Percentiles rank a stretch among this genome's conserved stretches.
These are phyloP conservation scores for Pythium guiyangense DNA, from an alignment of 352 stramenopile genomes.

Conservation along the genomic window DNA sequence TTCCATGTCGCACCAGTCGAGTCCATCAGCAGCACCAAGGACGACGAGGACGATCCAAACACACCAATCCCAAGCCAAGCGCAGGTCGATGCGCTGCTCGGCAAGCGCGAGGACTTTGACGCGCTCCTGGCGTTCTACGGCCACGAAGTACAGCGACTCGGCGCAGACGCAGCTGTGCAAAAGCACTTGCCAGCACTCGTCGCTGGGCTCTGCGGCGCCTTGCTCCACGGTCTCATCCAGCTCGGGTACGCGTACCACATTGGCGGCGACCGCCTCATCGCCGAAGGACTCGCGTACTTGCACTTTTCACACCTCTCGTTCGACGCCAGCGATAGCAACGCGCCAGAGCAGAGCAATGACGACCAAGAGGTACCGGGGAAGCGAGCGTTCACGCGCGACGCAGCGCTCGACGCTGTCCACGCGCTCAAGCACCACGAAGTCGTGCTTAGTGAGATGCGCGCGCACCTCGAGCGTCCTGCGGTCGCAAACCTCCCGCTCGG, in stretches of 20 bases:
- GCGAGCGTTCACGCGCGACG: slow-evolving; percentile 19
- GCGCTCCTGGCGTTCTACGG: slow-evolving; percentile 25
- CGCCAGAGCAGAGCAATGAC: slow-evolving; percentile 10
- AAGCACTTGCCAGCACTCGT: slow-evolving; percentile 23
- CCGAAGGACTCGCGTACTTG: slow-evolving; percentile 30
- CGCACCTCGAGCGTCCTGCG: too few species aligned
- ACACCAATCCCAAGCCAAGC: slow-evolving; percentile 2
- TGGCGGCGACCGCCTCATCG: slow-evolving; percentile 19
- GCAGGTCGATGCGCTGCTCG: slow-evolving; percentile 16
- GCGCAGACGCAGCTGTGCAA: slow-evolving; percentile 17
- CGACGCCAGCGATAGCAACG: background rate
- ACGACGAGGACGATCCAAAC: too few species aligned
- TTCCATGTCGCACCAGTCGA: slow-evolving; percentile 6
- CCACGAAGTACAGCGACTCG: slow-evolving; percentile 21
- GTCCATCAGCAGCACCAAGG: background rate
- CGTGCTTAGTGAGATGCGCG: slow-evolving; percentile 8
- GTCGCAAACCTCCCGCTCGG: too few species aligned
- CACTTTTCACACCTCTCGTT: slow-evolving; percentile 33
- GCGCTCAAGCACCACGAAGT: slow-evolving; percentile 12
- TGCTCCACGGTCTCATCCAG: slow-evolving; percentile 35
- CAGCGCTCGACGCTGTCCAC: slow-evolving; percentile 6
- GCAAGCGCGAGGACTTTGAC: slow-evolving; percentile 27
- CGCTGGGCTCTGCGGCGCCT: too few species aligned
- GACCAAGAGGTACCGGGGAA: background rate
- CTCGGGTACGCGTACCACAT: slow-evolving; percentile 31